A percentile compares a stretch with the other conserved stretches of the same genome.
Evolutionary conservation across 106 monocot species (phyloP).

Genomic region (Chionographis japonica): DNA sequence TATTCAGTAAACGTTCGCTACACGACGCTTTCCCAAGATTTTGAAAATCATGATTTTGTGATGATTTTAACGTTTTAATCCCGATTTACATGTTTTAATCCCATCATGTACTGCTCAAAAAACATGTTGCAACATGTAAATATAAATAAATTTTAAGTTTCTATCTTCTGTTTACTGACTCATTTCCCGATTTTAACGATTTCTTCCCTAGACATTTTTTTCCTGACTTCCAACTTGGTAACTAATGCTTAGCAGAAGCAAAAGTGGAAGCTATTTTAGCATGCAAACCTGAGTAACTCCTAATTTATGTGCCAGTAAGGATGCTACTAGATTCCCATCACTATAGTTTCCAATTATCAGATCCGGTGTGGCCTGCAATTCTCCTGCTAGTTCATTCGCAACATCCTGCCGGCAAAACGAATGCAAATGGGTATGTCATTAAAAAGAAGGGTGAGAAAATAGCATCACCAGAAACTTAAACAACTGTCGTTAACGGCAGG

Average conservation of each 20-base stretch:
- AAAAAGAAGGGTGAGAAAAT: neutral
- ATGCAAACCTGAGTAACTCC: slow-evolving; percentile 70
- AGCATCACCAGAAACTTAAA: neutral
- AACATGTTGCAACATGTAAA: too few species aligned
- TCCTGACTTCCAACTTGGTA: too few species aligned
- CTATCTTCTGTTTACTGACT: too few species aligned
- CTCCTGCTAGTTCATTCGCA: slow-evolving; percentile 66
- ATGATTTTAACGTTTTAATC: too few species aligned
- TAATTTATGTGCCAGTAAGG: slow-evolving; percentile 77
- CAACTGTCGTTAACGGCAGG: neutral
- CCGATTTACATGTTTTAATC: too few species aligned
- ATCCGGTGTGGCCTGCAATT: slow-evolving; percentile 86
- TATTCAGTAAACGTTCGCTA: too few species aligned
- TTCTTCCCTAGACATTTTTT: too few species aligned
- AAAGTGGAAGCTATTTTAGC: neutral
- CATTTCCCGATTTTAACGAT: too few species aligned
- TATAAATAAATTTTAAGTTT: too few species aligned
- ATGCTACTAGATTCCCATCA: slow-evolving; percentile 66
- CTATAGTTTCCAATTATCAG: slow-evolving; percentile 91
- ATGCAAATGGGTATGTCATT: neutral
- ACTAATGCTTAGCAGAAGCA: neutral
- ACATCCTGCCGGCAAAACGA: slow-evolving; percentile 57
- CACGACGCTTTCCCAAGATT: too few species aligned
- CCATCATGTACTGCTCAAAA: too few species aligned
- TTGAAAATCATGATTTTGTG: too few species aligned